phyloP scores from a whole-genome alignment of 176 grass and related monocot species.

The Aegilops bicornis region DNA sequence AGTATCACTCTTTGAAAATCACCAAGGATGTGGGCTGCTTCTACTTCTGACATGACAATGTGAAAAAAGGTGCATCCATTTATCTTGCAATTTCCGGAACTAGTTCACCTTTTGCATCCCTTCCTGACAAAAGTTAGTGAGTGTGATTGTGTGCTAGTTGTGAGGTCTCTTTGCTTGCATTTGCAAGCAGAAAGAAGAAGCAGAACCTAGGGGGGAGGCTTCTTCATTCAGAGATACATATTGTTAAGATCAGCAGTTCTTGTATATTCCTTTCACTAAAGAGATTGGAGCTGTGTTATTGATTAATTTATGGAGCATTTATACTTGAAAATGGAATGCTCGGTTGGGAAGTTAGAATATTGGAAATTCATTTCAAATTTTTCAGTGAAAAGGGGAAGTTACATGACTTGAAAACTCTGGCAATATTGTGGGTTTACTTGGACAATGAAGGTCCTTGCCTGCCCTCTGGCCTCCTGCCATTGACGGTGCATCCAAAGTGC shows the following conservation, averaged over 20 bases:
- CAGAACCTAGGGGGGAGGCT: not conserved
- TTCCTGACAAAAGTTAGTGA: not conserved
- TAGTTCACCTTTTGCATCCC: constrained; percentile 2
- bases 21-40: constrained; percentile 40
- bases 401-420: not conserved
- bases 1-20: constrained; percentile 52
- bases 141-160: constrained; percentile 4
- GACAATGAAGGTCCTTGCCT: not conserved
- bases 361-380: not conserved
- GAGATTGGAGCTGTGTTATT: not conserved
- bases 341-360: not conserved
- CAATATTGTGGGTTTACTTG: not conserved
- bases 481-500: not conserved
- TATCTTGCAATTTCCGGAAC: constrained; percentile 12
- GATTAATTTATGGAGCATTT: not conserved
- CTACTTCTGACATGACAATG: constrained; percentile 36
- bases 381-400: not conserved
- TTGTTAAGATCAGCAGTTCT: not conserved
- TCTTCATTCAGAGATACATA: not conserved
- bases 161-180: not conserved
- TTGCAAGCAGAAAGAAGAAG: constrained; percentile 2
- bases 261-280: not conserved
- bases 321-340: not conserved
- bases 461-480: not conserved
- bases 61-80: constrained; percentile 7